A percentile compares a stretch with the other conserved stretches of the same genome.
phyloP scores from a whole-genome alignment of 768 basidiomycete species.

The Paxillus ammoniavirescens region DNA sequence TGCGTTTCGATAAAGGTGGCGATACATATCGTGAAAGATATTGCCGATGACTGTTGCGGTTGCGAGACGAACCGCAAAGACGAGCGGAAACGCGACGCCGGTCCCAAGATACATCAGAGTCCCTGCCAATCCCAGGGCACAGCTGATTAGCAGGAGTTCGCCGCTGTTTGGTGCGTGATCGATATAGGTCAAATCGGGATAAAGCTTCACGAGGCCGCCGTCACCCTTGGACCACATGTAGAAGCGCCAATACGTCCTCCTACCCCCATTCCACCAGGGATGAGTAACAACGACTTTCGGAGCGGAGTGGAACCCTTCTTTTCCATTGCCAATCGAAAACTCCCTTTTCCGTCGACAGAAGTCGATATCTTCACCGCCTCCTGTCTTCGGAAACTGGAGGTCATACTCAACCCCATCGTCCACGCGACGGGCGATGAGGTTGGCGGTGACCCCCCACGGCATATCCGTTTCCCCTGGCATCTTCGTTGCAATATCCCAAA shows the following conservation, averaged over 20 bases:
- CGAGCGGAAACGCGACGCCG: conserved; percentile 1
- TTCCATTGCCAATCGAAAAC: conserved; percentile 31
- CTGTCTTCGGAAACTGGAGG: conserved; percentile 57
- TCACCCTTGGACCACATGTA: conserved; percentile 62
- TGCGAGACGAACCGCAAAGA: conserved; percentile 22
- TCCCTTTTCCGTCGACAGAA: conserved; percentile 50
- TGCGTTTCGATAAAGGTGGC: conserved; percentile 43
- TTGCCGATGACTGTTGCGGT: conserved; percentile 39
- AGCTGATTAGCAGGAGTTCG: conserved; percentile 38
- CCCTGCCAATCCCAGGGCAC: conserved; percentile 12
- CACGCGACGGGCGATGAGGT: conserved; percentile 49
- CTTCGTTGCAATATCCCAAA: conserved; percentile 61
- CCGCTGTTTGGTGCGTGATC: conserved; percentile 50
- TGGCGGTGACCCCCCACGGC: conserved; percentile 66
- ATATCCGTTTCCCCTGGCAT: conserved; percentile 39
- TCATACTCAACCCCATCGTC: conserved; percentile 47
- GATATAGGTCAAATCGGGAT: conserved; percentile 31
- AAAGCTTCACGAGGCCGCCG: conserved; percentile 46
- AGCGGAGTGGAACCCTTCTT: conserved; percentile 47
- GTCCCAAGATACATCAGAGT: conserved; percentile 14
- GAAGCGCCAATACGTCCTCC: conserved; percentile 48
- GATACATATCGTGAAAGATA: conserved; percentile 46
- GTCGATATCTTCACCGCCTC: conserved; percentile 64
- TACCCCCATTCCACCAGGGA: conserved; percentile 55
- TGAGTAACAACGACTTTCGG: conserved; percentile 51